Evolutionary conservation across 768 basidiomycete species (phyloP).

Genomic region (Collybiopsis luxurians): DNA sequence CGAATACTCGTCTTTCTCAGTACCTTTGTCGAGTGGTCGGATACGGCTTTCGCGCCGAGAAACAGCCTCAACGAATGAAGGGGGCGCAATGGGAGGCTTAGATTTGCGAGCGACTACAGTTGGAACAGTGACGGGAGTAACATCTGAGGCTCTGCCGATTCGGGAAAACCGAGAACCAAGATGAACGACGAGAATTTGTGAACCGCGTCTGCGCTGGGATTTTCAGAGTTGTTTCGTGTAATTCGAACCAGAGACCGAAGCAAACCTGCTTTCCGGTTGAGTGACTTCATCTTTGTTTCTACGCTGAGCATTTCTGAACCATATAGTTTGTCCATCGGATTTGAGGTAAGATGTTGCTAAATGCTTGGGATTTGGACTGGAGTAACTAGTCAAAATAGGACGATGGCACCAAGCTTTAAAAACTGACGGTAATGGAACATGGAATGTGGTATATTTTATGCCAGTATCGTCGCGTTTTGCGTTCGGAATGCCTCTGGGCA

Average conservation of each 20-base stretch:
- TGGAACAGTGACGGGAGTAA: constrained; percentile 64
- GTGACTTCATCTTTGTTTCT: constrained; percentile 51
- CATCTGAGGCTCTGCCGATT: constrained; percentile 76
- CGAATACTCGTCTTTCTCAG: constrained; percentile 49
- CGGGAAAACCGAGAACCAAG: constrained; percentile 73
- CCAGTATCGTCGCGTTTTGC: constrained; percentile 79
- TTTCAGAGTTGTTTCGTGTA: constrained; percentile 29
- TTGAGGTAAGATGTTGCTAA: constrained; percentile 77
- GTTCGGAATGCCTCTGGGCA: constrained; percentile 85
- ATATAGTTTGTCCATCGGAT: constrained; percentile 68
- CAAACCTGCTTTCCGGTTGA: constrained; percentile 47
- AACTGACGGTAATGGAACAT: constrained; percentile 72
- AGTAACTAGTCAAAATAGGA: neutral
- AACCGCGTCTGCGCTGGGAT: constrained; percentile 47
- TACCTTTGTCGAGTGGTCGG: constrained; percentile 20
- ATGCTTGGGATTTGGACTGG: constrained; percentile 78
- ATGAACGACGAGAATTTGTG: constrained; percentile 77
- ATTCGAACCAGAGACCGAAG: constrained; percentile 9
- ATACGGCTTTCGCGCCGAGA: no score
- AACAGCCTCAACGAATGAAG: constrained; percentile 47
- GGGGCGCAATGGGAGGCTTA: constrained; percentile 39
- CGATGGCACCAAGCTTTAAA: constrained; percentile 12
- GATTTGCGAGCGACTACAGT: constrained; percentile 72
- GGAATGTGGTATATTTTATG: constrained; percentile 77
- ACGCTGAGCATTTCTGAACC: constrained; percentile 63